A percentile compares a stretch with the other conserved stretches of the same genome.
Evolutionary conservation across 768 basidiomycete species (phyloP).

Genomic region (Strobilomyces dryophilus): DNA sequence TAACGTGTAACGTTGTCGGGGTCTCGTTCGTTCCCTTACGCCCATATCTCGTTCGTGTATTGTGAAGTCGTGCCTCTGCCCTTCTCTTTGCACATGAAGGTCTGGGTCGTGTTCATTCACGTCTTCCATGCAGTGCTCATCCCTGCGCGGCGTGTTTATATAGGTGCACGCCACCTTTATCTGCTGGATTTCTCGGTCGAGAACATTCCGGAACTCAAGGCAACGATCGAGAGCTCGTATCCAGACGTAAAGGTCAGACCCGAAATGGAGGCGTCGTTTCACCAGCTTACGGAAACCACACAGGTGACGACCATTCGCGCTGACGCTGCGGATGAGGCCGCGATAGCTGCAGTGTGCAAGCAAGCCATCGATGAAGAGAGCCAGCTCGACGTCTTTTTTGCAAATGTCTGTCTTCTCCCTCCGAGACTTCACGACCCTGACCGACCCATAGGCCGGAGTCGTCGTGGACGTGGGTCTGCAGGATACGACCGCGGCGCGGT

Average conservation of each 20-base stretch:
- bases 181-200: constrained; percentile 65
- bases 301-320: constrained; percentile 76
- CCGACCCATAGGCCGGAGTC: constrained; percentile 57
- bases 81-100: constrained; percentile 80
- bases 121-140: constrained; percentile 2
- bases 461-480: constrained; percentile 41
- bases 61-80: constrained; percentile 63
- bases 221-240: constrained; percentile 62
- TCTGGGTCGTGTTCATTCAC: constrained; percentile 21
- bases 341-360: constrained; percentile 65
- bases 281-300: constrained; percentile 7
- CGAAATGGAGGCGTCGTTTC: neutral
- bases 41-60: constrained; percentile 2
- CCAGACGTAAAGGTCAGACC: constrained; percentile 69
- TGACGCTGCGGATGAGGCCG: constrained; percentile 77
- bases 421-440: constrained; percentile 2
- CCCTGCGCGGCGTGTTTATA: neutral
- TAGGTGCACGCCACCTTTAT: constrained; percentile 77
- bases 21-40: constrained; percentile 10
- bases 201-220: constrained; percentile 67
- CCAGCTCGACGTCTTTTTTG: constrained; percentile 89
- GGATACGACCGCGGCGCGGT: constrained; percentile 57
- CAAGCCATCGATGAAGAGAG: constrained; percentile 79
- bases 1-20: constrained; percentile 31
- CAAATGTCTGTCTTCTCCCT: constrained; percentile 58